Base-by-base conservation (phyloP, 176 grass and related monocot species). In the Triticum aestivum region DNA sequence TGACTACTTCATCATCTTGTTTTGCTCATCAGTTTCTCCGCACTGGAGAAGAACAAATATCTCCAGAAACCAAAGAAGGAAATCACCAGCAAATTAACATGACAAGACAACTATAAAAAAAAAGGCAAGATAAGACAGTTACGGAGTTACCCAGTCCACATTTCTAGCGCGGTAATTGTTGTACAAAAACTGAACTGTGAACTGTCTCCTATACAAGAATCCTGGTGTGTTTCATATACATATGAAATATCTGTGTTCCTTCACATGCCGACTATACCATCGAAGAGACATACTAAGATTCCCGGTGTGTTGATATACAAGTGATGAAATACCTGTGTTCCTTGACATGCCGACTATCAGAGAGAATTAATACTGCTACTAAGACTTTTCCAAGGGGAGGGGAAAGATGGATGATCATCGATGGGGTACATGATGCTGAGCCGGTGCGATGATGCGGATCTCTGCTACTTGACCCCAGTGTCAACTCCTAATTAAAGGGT, bases 401-500 rank as follows among this genome's bases (percentile, higher is more conserved):
- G 80, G 44, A 69, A 9, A 86, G 61, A 18, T 27, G 18, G 54
- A 3, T 67, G 23, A 15, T 56, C 52, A 47, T 47, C 3, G 18
- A 58, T 21, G 49, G 45, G 45, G 13, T 15, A 13, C 47, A 14
- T 4, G 45, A 11, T 66, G 84, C 20, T 79, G 58, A 26, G 41
- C 38, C 58, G 20, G 54, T 33, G 11, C n/a, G 67, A 37, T 79
- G 89, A 80, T 69, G 30, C 14, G 3, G 29, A 81, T 81, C 26
- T 59, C 18, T 59, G 20, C 17, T 44, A 29, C 81, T 78, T 65
- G 77, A 82, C 86, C 27, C 63, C 1, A 58, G 24, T 78, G 86
- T 91, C 89, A 91, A 85, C 82, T 52, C 77, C 26, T 78, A 85
- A 84, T 85, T 91, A 82, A 71, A 56, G 24, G 39, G 77, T 64